Evolutionary conservation across 257 asterid genomes (phyloP), one percentile per base, ranked within the genome.

Genomic region (Forsythia suspensa): DNA sequence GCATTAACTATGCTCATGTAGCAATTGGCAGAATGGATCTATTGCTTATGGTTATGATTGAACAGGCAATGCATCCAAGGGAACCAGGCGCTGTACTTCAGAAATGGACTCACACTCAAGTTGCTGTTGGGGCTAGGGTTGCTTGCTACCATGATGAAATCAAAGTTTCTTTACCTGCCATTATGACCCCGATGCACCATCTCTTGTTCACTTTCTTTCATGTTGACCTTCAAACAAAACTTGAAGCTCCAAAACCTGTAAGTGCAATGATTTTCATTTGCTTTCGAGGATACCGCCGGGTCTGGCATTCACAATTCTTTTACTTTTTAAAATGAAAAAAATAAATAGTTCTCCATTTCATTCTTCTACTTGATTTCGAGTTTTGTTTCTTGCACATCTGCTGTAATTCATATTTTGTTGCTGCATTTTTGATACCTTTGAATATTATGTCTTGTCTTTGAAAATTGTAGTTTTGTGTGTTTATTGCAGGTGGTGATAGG

Each of bases 111-210:
- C 94, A 92, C 88, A 92, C 99, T 80, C 99, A 96, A 87, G 93
- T 96, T 84, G 97, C 98, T 67, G 90, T 91, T 76, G 99, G 97
- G 78, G 90, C 99, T 77, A 91, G 95, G 91, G 89, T 89, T 77
- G 94, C 97, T 76, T 90, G 96, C 91, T 96, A 90, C 89, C 99
- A 96, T 87, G 99, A 96, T 80, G 99, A 96, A 82, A 86, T 96
- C 57, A 96, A 96, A 91, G 97, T 90, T 85, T 91, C 99, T 29
- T 82, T 96, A 91, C 98, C 99, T 78, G 92, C 96, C 80, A 88
- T 91, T 80, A 94, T 98, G 97, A 87, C 96, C 40, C 98, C 99
- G 36, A 75, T 82, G 78, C 99, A 94, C 88, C 99, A 96, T 90
- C 96, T 96, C 73, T 85, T 96, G 86, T 96, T 96, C 83, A 96